Base-by-base conservation (phyloP, 371 early-diverging fungal genomes). In the Choanephora cucurbitarum region DNA sequence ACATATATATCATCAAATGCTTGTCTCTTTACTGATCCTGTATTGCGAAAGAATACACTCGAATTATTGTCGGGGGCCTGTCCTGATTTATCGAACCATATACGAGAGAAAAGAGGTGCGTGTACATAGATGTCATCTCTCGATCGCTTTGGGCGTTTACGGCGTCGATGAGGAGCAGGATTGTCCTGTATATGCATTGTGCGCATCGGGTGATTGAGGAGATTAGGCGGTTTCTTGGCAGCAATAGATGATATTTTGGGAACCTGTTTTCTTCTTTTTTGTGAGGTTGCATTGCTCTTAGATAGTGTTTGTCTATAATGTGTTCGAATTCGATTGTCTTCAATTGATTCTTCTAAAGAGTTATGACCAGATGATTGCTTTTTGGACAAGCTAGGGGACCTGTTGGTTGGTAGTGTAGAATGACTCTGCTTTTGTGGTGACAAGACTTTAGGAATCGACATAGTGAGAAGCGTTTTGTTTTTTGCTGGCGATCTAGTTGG, bases 41-140 rank as follows among this genome's bases (percentile, higher is more conserved):
- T 24, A 1, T 28, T 15, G 18, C 9, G 7, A 39, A 24, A 28
- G 17, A 28, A 24, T 6, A 46, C 17, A 3, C 42, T 39, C 4
- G 18, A 22, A 41, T 55, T 55, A 15, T 21, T 48, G 14, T 47
- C 40, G 3, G 54, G 54, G 0, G 37, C 37, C 8, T 47, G 47
- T 19, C 47, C 48, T 6, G 48, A 47, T 5, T 19, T 42, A 23
- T 49, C 23, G 4, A 32, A 23, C 21, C 23, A 17, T 11, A 31
- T n/a, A 4, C 49, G 23, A 37, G 23, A 32, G 0, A 33, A 49
- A 14, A 32, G 33, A 7, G 49, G 49, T 49, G 19, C 24, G 18
- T 55, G 61, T 15, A 55, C 10, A 40, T 60, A 55, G 4, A 60
- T 55, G 41, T 60, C 55, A 31, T 60, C 55, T 43, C 15, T 44